Base-by-base conservation (phyloP, 2,329 filamentous ascomycete species). In the Xylariaceae sp. region DNA sequence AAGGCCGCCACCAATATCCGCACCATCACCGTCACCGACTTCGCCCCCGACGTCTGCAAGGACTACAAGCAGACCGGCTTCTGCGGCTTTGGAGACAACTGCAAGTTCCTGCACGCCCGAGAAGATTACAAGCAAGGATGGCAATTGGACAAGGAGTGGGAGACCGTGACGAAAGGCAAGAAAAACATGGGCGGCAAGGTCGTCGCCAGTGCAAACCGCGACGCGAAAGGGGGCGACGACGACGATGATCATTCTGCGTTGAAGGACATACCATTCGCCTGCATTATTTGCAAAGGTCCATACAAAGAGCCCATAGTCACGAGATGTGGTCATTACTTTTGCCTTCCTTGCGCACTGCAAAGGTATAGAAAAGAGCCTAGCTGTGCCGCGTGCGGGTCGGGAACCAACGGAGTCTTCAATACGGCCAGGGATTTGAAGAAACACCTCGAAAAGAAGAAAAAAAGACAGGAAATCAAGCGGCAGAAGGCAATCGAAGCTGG, bases 111-210 rank as follows among this genome's bases (percentile, higher is more conserved):
- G 0, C 89, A 94, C 64, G 83, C 83, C 5, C 77, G 89, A 52
- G 86, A 89, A 63, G 88, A 90, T 69, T 88, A 90, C 66, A 90
- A 93, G 62, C 88, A 92, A 67, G 94, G 94, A 2, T 99, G 94
- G 94, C 90, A 97, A 69, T 78, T 99, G 5, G 94, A 99, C 69
- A 81, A 82, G 47, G 93, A 97, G 45, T 99, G 94, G 94, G 94
- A 99, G 67, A 87, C 83, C 34, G 84, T 86, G 2, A 89, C 84
- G 6, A 92, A 88, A 64, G 88, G 81, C 45, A 86, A 84, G 69
- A 86, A 83, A 65, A 77, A 81, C 42, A 60, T 80, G 1, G 76
- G 73, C 5, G 86, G 85, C 6, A 89, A 82, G 2, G 71, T 83
- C 0, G 75, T 88, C 2, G 80, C 83, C 22, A 83, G 78, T 47